Base-by-base conservation (phyloP, 2,329 filamentous ascomycete species). In the Phialemoniopsis sp. region DNA sequence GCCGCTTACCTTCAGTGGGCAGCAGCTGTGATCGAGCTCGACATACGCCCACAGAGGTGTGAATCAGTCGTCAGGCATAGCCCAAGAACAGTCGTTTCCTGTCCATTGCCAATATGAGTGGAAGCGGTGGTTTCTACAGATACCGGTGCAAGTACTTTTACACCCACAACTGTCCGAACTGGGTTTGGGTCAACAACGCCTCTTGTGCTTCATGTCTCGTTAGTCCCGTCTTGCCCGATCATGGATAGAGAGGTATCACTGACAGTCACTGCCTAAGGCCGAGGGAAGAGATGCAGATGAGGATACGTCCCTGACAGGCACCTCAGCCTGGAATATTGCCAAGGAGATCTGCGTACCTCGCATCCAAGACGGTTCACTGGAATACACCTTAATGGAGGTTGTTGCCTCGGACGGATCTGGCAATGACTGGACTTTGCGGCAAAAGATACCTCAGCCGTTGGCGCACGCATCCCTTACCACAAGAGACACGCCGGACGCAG, bases 131-230 rank as follows among this genome's bases (percentile, higher is more conserved):
- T 32, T 68, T 59, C 42, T 72, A 70, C 53, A 72, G 67, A 57
- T 73, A 69, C 55, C 62, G 66, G 30, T 74, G 70, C 63, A 73
- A 72, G 52, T 68, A 73, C 58, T 73, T 68, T 46, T 62, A 63
- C 44, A 65, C 65, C 12, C 56, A 70, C 50, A 63, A 72, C 50
- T 73, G 70, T 54, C 58, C 55, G 3, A 65, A 71, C 43, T 73
- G 69, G 70, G 68, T 72, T 10, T 72, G 66, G 46, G 63, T 71
- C 32, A 70, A 72, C 45, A 60, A 67, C 43, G 58, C 67, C 13
- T 56, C 68, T 3, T 74, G 70, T 48, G 58, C 66, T 19, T 55
- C 57, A 41, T 74, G 70, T 48, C 57, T 66, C 41, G 70, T 73
- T 54, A 56, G 67, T 26, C 21, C 21, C 21, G 6, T 10, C 21